Conservation (phyloP, 306 rosid genomes). For the Urtica urens region DNA sequence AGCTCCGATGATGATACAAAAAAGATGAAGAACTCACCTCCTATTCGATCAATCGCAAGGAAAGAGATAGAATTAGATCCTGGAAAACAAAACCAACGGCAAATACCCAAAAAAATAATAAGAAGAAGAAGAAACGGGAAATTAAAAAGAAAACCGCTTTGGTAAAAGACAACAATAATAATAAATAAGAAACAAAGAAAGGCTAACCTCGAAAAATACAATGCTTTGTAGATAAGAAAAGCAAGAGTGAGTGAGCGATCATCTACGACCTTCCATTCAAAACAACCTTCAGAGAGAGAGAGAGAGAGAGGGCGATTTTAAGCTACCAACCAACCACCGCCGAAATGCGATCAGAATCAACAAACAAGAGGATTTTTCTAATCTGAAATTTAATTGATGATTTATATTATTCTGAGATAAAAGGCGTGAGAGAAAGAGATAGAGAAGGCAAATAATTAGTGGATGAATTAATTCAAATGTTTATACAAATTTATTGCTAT, state of each 20-base stretch:
- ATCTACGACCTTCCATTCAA: slow-evolving; percentile 13
- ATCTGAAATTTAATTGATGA: neutral
- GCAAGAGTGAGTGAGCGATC: slow-evolving; percentile 19
- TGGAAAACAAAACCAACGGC: slow-evolving; percentile 21
- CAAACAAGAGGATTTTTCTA: neutral
- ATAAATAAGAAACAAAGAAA: neutral
- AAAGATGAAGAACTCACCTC: slow-evolving; percentile 20
- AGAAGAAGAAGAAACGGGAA: too few relatives aligned
- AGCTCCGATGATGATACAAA: neutral
- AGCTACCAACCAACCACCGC: neutral
- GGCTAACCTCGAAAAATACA: slow-evolving; percentile 8
- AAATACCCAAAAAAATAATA: too few relatives aligned
- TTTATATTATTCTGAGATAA: neutral
- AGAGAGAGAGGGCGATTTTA: too few relatives aligned
- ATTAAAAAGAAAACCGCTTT: neutral
- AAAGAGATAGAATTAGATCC: slow-evolving; percentile 18
- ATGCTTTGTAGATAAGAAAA: slow-evolving; percentile 7
- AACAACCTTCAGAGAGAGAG: slow-evolving; percentile 6
- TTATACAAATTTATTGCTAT: slow-evolving; percentile 24
- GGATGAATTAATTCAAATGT: slow-evolving; percentile 20
- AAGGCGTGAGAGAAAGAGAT: slow-evolving; percentile 5
- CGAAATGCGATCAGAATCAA: slow-evolving; percentile 4
- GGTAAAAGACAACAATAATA: neutral
- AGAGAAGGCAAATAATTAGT: slow-evolving; percentile 11
- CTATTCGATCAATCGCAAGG: neutral